Evolutionary conservation across 225 moss, liverwort and hornwort genomes (phyloP), one percentile per base, ranked within the genome.

Genomic region (Neckera pumila): DNA sequence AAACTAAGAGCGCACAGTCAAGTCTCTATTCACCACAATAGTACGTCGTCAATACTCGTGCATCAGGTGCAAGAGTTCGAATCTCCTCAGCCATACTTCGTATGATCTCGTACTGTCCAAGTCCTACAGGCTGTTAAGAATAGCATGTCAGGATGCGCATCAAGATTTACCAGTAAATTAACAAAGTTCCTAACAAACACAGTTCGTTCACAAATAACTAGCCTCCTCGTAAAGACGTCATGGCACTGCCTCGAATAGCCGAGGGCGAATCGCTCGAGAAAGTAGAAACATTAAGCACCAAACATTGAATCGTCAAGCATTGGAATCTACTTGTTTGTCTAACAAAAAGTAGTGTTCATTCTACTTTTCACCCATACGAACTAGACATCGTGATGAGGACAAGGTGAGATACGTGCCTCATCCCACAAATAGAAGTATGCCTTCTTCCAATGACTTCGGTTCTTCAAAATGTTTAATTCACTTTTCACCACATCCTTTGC

Each of bases 401-500:
- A 87, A 85, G 85, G 91, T 69, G 61, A 89, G 83, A 86, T 81
- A 84, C 85, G 87, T 93, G 92, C 97, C 96, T 97, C 97, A 89
- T 97, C 96, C 97, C 97, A 97, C 88, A 97, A 89, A 89, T 97
- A 97, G 87, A 97, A 95, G 87, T 97, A 97, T 27, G 96, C 96
- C 83, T 95, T 97, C 88, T 91, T 95, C 97, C 97, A 97, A 89
- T 97, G 97, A 80, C 88, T 45, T 86, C 94, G 93, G 36, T 90
- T 93, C 91, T 92, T 94, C 71, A 97, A 88, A 83, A 93, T 90
- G 88, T 94, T 95, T 84, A 97, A 84, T 88, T 97, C 97, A 85
- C 90, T 84, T 81, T 90, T 94, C 36, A 97, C 90, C 85, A 93
- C 93, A 86, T 94, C 94, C 91, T 95, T 96, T 7, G 97, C 94